phyloP scores from a whole-genome alignment of 139 green algal genomes.

The Tetratostichococcus sp. region DNA sequence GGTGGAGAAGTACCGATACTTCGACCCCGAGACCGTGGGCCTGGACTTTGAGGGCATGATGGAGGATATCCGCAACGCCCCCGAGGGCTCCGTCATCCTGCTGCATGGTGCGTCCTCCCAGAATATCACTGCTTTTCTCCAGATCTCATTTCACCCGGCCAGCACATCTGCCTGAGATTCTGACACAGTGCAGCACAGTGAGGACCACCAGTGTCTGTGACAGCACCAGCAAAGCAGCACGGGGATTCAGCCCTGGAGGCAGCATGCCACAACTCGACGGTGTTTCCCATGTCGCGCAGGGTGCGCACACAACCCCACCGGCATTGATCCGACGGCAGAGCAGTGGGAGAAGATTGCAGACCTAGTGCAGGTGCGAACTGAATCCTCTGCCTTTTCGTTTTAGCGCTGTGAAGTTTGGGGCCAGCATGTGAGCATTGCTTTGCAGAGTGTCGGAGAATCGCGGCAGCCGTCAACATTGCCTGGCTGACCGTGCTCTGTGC shows the following conservation, averaged over 20 bases:
- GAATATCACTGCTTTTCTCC: neutral
- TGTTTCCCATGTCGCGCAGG: slow-evolving; percentile 31
- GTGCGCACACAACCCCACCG: slow-evolving; percentile 98
- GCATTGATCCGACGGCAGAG: slow-evolving; percentile 91
- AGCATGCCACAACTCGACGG: neutral
- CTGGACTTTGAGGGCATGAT: slow-evolving; percentile 95
- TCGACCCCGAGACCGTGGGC: slow-evolving; percentile 86
- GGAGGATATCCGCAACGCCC: slow-evolving; percentile 80
- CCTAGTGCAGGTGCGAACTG: slow-evolving; percentile 34
- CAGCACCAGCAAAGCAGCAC: too few species aligned
- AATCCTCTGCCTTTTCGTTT: neutral
- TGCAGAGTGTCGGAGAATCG: too few species aligned
- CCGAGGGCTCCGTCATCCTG: slow-evolving; percentile 85
- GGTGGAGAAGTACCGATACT: slow-evolving; percentile 70
- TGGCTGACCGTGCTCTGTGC: too few species aligned
- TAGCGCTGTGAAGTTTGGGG: too few species aligned
- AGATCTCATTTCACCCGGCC: too few species aligned
- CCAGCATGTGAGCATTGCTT: too few species aligned
- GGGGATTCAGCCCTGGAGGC: too few species aligned
- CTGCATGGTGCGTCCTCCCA: slow-evolving; percentile 75
- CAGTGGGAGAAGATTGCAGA: slow-evolving; percentile 93
- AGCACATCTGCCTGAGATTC: too few species aligned
- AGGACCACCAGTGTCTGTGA: too few species aligned
- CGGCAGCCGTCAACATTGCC: too few species aligned
- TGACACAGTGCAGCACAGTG: too few species aligned